Base-by-base conservation (phyloP, 2,329 filamentous ascomycete species). In the Fusarium sp. region DNA sequence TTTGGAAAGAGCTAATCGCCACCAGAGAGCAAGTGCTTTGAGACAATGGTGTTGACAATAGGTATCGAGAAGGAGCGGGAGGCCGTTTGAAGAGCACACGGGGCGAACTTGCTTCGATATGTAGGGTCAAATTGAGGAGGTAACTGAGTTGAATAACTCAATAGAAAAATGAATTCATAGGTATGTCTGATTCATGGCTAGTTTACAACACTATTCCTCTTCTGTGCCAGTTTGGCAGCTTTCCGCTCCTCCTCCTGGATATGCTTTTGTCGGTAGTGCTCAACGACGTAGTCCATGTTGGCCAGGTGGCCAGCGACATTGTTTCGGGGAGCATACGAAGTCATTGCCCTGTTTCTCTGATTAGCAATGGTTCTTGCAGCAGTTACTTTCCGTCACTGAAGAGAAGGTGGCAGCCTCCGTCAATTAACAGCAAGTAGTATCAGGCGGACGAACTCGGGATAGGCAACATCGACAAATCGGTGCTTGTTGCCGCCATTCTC, bases 211-310 rank as follows among this genome's bases (percentile, higher is more conserved):
- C 55, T 73, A 77, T 66, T 76, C 74, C 73, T 80, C 80, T 84
- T 84, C 67, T 82, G 80, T 7, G 83, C 83, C 75, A 89, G 72
- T 80, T 84, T 88, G 79, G 84, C 83, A 42, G 82, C 83, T 82
- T 90, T 90, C 74, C 86, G 84, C 76, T 87, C 88, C 81, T 90
- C 88, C 66, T 89, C 87, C 66, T 85, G 85, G 62, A 86, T 77
- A 74, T 90, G 85, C 81, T 87, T 81, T 80, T 87, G 83, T 76
- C 83, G 83, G 83, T 89, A 90, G 82, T 90, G 89, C 79, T 87
- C 88, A 22, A 89, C 84, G 35, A 90, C 84, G 75, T 88, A 82
- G 79, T 89, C 87, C 52, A 91, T 80, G 80, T 88, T 88, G 73
- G 83, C 80, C 71, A 84, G 82, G 75, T 88, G 86, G 45, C 89